Evolutionary conservation across 78 protist species (phyloP).

Genomic region (Emiliania huxleyi): DNA sequence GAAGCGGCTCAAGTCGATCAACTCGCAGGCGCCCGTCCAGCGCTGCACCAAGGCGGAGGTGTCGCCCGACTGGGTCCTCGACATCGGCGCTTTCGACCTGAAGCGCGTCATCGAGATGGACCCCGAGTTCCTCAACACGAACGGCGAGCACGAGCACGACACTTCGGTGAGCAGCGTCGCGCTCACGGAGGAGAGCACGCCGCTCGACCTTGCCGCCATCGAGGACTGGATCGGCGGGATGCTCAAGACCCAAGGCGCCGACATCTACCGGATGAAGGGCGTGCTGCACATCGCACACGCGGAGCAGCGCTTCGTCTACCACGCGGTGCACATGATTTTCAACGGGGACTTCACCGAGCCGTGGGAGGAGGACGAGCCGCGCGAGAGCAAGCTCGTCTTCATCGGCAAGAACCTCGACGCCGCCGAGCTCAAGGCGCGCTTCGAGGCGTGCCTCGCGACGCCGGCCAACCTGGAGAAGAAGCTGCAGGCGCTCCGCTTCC

Average conservation of each 20-base stretch:
- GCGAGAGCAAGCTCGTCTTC: conserved; percentile 40
- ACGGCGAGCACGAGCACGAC: conserved; percentile 37
- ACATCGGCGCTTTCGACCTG: conserved; percentile 27
- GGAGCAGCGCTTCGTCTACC: not conserved
- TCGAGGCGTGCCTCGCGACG: conserved; percentile 1
- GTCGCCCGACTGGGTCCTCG: not conserved
- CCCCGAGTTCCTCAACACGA: conserved; percentile 12
- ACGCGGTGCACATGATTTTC: conserved; percentile 29
- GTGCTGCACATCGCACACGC: not conserved
- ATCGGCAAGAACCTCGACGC: conserved; percentile 47
- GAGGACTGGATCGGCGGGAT: not conserved
- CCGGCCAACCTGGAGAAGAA: not conserved
- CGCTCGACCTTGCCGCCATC: not conserved
- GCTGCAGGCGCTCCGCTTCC: not conserved
- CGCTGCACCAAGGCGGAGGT: not conserved
- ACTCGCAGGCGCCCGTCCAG: not conserved
- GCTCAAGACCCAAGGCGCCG: not conserved
- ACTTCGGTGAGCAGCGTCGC: not conserved
- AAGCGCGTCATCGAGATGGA: not conserved
- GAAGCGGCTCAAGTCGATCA: not conserved
- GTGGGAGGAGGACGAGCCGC: not conserved
- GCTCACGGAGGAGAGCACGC: not conserved
- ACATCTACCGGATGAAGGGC: conserved; percentile 40
- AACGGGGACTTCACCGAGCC: not conserved
- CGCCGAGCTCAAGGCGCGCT: not conserved